Evolutionary conservation across 495 filamentous ascomycete species (phyloP), one percentile per base, ranked within the genome.

Genomic region (Aspergillus wentii): DNA sequence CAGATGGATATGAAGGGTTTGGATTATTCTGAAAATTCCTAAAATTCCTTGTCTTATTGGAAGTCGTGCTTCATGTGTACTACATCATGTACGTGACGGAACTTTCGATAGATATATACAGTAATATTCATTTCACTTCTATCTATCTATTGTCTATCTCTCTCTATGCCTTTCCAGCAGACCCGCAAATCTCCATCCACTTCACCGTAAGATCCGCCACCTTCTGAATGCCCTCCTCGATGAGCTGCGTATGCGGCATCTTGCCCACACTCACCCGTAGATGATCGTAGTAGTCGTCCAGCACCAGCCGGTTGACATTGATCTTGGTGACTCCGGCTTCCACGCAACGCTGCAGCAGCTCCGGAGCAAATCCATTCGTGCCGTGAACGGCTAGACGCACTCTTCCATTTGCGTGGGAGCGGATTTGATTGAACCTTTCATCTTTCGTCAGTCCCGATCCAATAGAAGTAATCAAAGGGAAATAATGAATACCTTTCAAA

Each of bases 241-340:
- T 49, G 14, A 56, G 33, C 40, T 49, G 45, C 9, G 52, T 56
- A 25, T 52, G 52, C 11, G 52, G 48, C 30, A 56, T 44, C 28
- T 49, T 49, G 3, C 23, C 48, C 15, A 43, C 33, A 17, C 44
- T 56, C 3, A 37, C 35, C 7, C 26, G 30, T 0, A 56, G 45
- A 29, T 56, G 52, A 0, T 47, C 43, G 23, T 52, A 56, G 30
- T 56, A 52, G 13, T 50, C 46, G 27, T 54, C 51, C 49, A 85
- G 78, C 56, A 87, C 71, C 16, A 80, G 68, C 49, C 80, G 75
- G 56, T 87, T 86, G 35, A 86, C 80, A 54, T 87, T 87, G 45
- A 81, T 66, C 58, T 85, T 83, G 25, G 73, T 75, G 30, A 85
- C 75, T 10, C 82, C 81, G 18, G 61, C 68, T 11, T 61, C 65